Percentiles rank a stretch among this genome's conserved stretches.
These are phyloP conservation scores for Amphicarpaea edgeworthii DNA, from an alignment of 306 rosid species.

Conservation along the genomic window DNA sequence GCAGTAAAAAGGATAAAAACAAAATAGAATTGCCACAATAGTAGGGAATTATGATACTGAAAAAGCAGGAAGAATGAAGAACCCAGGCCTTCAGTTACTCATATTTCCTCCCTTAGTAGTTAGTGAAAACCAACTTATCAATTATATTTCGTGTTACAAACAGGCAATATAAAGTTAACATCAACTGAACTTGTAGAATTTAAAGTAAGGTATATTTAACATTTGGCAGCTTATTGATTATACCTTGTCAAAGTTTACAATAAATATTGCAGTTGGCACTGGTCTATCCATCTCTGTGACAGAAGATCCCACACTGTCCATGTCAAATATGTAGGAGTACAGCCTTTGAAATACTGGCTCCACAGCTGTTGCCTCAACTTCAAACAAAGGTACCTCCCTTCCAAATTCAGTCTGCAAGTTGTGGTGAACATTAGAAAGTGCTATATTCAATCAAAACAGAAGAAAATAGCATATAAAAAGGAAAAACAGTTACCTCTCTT, in stretches of 20 bases:
- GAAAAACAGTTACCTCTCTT: constrained; percentile 71
- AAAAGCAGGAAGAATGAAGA: constrained; percentile 39
- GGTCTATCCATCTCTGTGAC: constrained; percentile 67
- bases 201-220: constrained; percentile 21
- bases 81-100: constrained; percentile 13
- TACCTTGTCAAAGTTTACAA: constrained; percentile 97
- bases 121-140: constrained; percentile 10
- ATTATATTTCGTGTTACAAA: constrained; percentile 3
- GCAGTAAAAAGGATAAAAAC: not conserved
- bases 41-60: constrained; percentile 28
- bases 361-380: constrained; percentile 86
- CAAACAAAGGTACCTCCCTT: constrained; percentile 88
- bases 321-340: constrained; percentile 82
- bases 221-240: constrained; percentile 33
- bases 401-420: constrained; percentile 80
- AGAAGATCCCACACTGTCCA: constrained; percentile 58
- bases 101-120: constrained; percentile 19
- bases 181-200: constrained; percentile 21
- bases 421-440: constrained; percentile 38
- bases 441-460: constrained; percentile 7
- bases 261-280: constrained; percentile 77
- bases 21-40: constrained; percentile 18
- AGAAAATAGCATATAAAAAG: constrained; percentile 5
- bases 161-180: not conserved
- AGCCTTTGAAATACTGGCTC: constrained; percentile 86